Evolutionary conservation across 176 grass and related monocot species (phyloP), one percentile per base, ranked within the genome.

Genomic region (Raddia distichophylla): DNA sequence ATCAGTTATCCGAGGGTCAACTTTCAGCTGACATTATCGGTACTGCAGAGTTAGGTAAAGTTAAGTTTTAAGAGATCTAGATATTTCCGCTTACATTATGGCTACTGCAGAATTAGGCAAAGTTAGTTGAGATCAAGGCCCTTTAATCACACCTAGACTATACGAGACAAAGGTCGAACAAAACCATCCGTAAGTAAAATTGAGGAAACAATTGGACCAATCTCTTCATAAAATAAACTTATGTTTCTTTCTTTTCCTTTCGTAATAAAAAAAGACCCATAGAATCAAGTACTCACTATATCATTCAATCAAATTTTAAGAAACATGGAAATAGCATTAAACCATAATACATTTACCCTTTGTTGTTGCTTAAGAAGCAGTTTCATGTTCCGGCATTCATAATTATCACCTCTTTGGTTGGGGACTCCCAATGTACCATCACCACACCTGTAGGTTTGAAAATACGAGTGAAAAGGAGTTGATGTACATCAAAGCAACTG

Each of bases 321-420:
- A 43, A 83, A 79, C 8, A 58, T 40, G 33, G 15, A 10, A 80
- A 54, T 42, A 75, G 12, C 15, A 50, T 87, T 63, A 80, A 67
- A 80, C 17, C 40, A 67, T 14, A 46, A 49, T 68, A 40, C 37
- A 33, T 83, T 74, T 93, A 98, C 95, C 84, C 95, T 91, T 91
- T 95, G 95, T 57, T 93, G 95, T 77, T 98, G 95, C 83, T 95
- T 98, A 47, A 98, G 90, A 74, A 98, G 88, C 72, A 98, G 80
- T 83, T 98, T 98, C 95, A 98, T 98, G 82, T 98, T 98, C 71
- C 92, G 84, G 75, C 95, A 98, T 86, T 98, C 95, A 86, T 93
- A 98, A 82, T 95, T 98, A 83, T 95, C 92, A 47, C 95, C 95
- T 90, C 92, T 89, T 80, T 98, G 95, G 84, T 90, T 98, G 7